phyloP scores from a whole-genome alignment of 2,329 filamentous ascomycete species.

The Celoporthe dispersa region DNA sequence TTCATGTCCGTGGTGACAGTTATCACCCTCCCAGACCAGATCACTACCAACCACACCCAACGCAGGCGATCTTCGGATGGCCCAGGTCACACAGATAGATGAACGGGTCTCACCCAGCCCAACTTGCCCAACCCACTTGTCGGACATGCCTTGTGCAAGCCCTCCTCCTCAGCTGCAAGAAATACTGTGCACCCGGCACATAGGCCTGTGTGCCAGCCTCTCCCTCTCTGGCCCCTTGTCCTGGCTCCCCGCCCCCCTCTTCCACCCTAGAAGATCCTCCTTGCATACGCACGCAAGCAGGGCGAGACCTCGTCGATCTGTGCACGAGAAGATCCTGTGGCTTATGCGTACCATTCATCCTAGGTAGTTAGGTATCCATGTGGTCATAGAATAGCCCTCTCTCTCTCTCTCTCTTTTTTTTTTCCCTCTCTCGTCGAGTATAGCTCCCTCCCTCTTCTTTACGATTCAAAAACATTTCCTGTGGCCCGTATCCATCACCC shows the following conservation, averaged over 20 bases:
- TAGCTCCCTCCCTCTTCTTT: constrained; percentile 11
- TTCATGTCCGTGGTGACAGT: not conserved
- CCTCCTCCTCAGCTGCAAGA: not conserved
- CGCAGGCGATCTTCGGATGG: constrained; percentile 19
- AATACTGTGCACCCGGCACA: not conserved
- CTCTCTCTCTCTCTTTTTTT: not conserved
- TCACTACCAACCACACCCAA: not conserved
- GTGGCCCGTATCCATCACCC: not conserved
- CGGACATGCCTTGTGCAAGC: constrained; percentile 18
- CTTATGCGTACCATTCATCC: not conserved
- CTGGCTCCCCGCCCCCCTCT: too few relatives aligned
- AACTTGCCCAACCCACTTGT: constrained; percentile 28
- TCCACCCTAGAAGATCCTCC: not conserved
- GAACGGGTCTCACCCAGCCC: constrained; percentile 26
- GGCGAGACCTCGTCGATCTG: not conserved
- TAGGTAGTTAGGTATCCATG: not conserved
- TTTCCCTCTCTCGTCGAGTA: constrained; percentile 21
- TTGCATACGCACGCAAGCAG: constrained; percentile 23
- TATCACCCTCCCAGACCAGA: not conserved
- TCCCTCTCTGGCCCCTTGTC: not conserved
- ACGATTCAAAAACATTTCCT: too few relatives aligned
- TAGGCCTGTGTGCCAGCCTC: constrained; percentile 2
- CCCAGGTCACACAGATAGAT: constrained; percentile 22
- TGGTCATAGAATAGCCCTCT: too few relatives aligned
- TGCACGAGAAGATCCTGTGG: not conserved